Evolutionary conservation across 768 basidiomycete genomes (phyloP), one percentile per base, ranked within the genome.

Genomic region (Mycena albidolilacea): DNA sequence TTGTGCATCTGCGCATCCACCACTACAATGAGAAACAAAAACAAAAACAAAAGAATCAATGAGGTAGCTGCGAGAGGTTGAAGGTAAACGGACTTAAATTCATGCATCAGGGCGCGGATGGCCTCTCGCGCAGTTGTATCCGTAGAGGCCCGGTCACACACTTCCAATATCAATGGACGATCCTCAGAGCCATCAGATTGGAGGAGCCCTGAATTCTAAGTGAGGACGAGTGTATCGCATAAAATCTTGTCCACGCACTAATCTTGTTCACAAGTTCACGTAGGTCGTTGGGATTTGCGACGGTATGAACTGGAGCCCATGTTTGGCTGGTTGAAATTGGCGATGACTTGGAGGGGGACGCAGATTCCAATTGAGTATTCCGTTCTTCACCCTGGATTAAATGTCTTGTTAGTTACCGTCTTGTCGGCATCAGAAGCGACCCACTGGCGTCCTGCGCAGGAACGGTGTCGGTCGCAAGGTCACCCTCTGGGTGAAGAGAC

Each of bases 201-300:
- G 35, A 75, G 74, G 30, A 69, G 63, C 23, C 69, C 73, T 74
- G 64, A 7, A 48, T n/a, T 15, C 6, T 14, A 1, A 3, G 38
- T 37, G 23, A 39, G 17, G 0, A 39, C 17, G 10, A 60, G 21
- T 11, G 23, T 7, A 12, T 15, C 21, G 9, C 11, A 5, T 0
- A 10, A 10, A 30, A 30, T 19, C 3, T 8, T 15, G 7, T 19
- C 30, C 23, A 64, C 73, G 50, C 57, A 74, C 75, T 14, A 15
- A 76, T 76, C 30, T 59, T 66, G 41, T 70, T 64, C 7, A 76
- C 71, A n/a, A 76, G 75, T 48, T 76, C 75, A 23, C 70, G 62
- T n/a, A 67, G 35, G 69, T 76, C 71, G 44, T 69, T 63, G 9
- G 70, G 71, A 23, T 76, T 76, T 1, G 71, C n/a, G 23, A 76